Conservation (phyloP, 164 flowering plant species). For the Stephania cephalantha region DNA sequence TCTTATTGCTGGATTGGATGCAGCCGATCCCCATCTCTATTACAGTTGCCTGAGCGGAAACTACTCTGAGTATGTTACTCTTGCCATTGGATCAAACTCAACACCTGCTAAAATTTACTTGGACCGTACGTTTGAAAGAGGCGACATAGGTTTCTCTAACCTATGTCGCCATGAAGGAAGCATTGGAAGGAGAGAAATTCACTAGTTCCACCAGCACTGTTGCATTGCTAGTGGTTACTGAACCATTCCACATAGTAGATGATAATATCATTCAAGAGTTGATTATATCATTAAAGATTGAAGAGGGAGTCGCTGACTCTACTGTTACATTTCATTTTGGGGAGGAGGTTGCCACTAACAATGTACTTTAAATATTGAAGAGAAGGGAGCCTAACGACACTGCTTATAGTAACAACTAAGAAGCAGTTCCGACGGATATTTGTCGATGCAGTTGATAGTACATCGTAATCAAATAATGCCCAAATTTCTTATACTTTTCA, state of each 20-base stretch:
- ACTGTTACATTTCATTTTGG: too few species aligned
- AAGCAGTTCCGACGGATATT: conserved; percentile 58
- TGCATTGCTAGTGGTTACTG: conserved; percentile 62
- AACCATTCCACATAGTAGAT: conserved; percentile 63
- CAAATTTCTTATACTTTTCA: neutral
- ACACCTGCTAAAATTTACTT: conserved; percentile 88
- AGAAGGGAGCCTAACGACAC: too few species aligned
- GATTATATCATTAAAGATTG: conserved; percentile 65
- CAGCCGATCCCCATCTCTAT: conserved; percentile 71
- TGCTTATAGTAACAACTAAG: conserved; percentile 17
- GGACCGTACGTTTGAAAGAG: conserved; percentile 66
- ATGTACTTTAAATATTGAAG: too few species aligned
- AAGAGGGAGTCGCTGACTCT: conserved; percentile 36
- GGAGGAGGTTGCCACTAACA: too few species aligned
- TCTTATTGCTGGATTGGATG: conserved; percentile 74
- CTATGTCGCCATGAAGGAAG: conserved; percentile 77
- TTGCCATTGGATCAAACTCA: conserved; percentile 36
- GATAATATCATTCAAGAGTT: conserved; percentile 56
- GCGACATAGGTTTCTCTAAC: too few species aligned
- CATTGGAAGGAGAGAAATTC: conserved; percentile 79
- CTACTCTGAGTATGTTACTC: conserved; percentile 86
- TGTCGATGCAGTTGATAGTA: conserved; percentile 18
- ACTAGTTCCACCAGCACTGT: conserved; percentile 79
- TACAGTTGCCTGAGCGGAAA: conserved; percentile 98
- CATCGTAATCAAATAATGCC: neutral